These are phyloP conservation scores for Aspergillus incahuasiensis DNA, from an alignment of 495 filamentous ascomycete genomes.

Conservation along the genomic window DNA sequence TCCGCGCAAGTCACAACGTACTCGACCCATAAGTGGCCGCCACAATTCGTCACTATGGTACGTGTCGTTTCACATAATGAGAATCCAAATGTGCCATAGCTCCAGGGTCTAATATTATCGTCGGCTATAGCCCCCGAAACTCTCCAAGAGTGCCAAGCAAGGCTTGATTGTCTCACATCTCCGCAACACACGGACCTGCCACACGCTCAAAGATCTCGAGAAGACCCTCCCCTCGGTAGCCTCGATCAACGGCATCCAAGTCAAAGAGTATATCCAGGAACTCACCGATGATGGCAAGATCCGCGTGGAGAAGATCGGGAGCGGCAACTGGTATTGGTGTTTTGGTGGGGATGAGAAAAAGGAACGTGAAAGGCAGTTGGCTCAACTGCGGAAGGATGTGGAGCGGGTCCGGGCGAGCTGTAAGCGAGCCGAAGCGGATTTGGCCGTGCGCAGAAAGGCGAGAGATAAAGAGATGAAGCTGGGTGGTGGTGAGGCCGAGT, in stretches of 20 bases:
- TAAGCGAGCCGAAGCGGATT: constrained; percentile 18
- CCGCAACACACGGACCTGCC: constrained; percentile 57
- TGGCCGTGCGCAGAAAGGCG: constrained; percentile 21
- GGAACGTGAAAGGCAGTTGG: constrained; percentile 42
- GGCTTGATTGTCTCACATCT: constrained; percentile 60
- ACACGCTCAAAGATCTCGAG: constrained; percentile 72
- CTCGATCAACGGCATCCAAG: constrained; percentile 63
- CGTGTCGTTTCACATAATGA: not conserved
- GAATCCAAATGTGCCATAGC: not conserved
- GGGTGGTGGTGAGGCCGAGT: constrained; percentile 18
- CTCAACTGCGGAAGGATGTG: constrained; percentile 49
- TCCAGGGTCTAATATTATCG: not conserved
- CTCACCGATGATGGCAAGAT: constrained; percentile 62
- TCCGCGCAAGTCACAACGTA: not conserved
- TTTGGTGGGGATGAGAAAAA: constrained; percentile 62
- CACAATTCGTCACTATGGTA: not conserved
- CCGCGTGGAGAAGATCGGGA: constrained; percentile 74
- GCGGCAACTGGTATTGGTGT: constrained; percentile 78
- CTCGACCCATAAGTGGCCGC: not conserved
- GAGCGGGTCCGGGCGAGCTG: constrained; percentile 39
- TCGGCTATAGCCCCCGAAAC: constrained; percentile 54
- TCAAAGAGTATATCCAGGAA: constrained; percentile 64
- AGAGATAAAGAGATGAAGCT: not conserved
- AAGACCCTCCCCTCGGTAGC: constrained; percentile 63
- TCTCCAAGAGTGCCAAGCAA: constrained; percentile 57